These are phyloP conservation scores for Hysterangium stoloniferum DNA, from an alignment of 768 basidiomycete species.

Conservation along the genomic window DNA sequence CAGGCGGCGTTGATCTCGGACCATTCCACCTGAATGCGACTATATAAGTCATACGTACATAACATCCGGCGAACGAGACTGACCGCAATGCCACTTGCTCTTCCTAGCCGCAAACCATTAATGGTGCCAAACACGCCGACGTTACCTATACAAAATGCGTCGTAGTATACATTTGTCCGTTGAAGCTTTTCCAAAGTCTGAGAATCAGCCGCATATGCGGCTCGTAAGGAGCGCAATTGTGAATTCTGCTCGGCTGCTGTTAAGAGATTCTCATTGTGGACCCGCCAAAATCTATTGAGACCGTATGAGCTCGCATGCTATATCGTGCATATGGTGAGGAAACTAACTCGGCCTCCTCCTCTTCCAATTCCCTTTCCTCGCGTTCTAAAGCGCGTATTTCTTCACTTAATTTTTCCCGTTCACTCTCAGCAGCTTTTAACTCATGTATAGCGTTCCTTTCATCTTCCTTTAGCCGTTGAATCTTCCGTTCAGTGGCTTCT, in stretches of 20 bases:
- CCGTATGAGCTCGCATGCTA: background rate
- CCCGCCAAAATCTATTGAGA: constrained; percentile 65
- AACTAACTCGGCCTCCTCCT: constrained; percentile 77
- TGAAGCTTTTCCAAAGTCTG: constrained; percentile 77
- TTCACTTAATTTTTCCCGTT: constrained; percentile 65
- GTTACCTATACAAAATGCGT: constrained; percentile 92
- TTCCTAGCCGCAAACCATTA: constrained; percentile 87
- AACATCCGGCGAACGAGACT: constrained; percentile 19
- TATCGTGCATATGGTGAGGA: background rate
- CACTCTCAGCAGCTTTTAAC: constrained; percentile 66
- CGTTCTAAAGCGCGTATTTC: constrained; percentile 63
- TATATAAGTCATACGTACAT: background rate
- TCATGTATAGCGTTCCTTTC: constrained; percentile 66
- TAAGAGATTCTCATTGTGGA: constrained; percentile 66
- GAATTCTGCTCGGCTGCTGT: constrained; percentile 57
- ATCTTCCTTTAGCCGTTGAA: constrained; percentile 62
- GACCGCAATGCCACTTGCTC: constrained; percentile 77
- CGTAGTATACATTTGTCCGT: constrained; percentile 90
- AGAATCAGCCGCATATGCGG: constrained; percentile 72
- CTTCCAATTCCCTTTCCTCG: constrained; percentile 72
- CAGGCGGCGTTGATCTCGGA: constrained; percentile 98
- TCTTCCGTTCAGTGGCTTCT: constrained; percentile 65
- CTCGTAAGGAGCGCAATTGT: constrained; percentile 62
- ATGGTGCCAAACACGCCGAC: constrained; percentile 97
- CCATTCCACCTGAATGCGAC: constrained; percentile 75